Conservation (phyloP, 805 yeast genomes). For the Candida suzukii region DNA sequence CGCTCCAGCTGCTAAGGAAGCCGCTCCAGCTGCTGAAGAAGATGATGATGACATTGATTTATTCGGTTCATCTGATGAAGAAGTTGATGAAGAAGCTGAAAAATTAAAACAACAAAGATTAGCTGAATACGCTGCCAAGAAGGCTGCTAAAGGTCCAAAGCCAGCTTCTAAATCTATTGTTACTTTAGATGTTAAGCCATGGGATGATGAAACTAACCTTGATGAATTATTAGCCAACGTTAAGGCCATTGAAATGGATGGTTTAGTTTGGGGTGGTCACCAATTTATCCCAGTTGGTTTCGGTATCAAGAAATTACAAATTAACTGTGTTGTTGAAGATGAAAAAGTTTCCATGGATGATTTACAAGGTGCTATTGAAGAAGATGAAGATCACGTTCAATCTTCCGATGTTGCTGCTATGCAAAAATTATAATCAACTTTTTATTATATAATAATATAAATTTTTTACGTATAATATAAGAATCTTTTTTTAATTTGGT, state of each 20-base stretch:
- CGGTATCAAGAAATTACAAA: slow-evolving; percentile 99
- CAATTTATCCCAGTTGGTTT: slow-evolving; percentile 95
- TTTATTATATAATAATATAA: no score
- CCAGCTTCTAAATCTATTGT: slow-evolving; percentile 98
- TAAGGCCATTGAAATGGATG: slow-evolving; percentile 80
- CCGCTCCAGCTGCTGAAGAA: slow-evolving; percentile 51
- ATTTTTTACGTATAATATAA: background rate
- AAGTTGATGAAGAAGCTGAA: slow-evolving; percentile 96
- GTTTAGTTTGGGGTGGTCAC: slow-evolving; percentile 98
- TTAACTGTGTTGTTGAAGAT: slow-evolving; percentile 97
- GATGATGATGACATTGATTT: slow-evolving; percentile 92
- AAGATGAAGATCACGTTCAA: slow-evolving; percentile 98
- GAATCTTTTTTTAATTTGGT: background rate
- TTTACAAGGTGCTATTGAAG: slow-evolving; percentile 70
- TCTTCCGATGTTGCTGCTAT: slow-evolving; percentile 98
- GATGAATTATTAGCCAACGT: slow-evolving; percentile 83
- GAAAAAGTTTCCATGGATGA: slow-evolving; percentile 90
- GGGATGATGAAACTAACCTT: slow-evolving; percentile 99
- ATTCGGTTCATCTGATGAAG: slow-evolving; percentile 92
- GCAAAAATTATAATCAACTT: slow-evolving; percentile 74
- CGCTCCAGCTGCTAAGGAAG: slow-evolving; percentile 50
- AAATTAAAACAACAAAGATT: slow-evolving; percentile 94
- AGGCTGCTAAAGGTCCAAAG: slow-evolving; percentile 95
- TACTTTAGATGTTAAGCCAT: slow-evolving; percentile 97
- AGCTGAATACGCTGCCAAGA: slow-evolving; percentile 96